phyloP scores from a whole-genome alignment of 2,329 filamentous ascomycete genomes.

The Ophiostoma angusticollis region DNA sequence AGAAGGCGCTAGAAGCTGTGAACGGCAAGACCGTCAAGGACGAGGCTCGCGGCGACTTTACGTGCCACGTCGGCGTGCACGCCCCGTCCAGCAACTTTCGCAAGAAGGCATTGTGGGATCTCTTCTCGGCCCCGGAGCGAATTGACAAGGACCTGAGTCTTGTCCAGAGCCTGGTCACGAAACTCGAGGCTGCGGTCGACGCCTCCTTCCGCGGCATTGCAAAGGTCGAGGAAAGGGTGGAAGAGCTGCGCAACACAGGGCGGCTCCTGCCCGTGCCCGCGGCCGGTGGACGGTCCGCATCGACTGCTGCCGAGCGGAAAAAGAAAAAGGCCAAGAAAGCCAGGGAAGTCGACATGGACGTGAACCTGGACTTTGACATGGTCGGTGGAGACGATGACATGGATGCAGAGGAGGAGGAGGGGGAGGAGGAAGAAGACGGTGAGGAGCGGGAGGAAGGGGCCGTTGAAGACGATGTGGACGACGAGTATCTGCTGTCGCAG shows the following conservation, averaged over 20 bases:
- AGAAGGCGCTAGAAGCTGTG: slow-evolving; percentile 83
- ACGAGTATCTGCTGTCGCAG: slow-evolving; percentile 77
- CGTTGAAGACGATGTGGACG: slow-evolving; percentile 71
- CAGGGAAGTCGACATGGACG: slow-evolving; percentile 46
- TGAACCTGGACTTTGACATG: slow-evolving; percentile 44
- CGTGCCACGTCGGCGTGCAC: slow-evolving; percentile 93
- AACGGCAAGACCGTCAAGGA: slow-evolving; percentile 97
- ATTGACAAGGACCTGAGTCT: slow-evolving; percentile 82
- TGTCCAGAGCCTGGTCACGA: slow-evolving; percentile 67
- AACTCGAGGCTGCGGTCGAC: slow-evolving; percentile 74
- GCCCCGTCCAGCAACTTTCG: slow-evolving; percentile 73
- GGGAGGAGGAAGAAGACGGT: slow-evolving; percentile 61
- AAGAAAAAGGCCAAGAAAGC: slow-evolving; percentile 49
- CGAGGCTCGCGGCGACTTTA: slow-evolving; percentile 85
- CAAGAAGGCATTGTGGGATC: slow-evolving; percentile 93
- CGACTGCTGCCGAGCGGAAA: slow-evolving; percentile 1
- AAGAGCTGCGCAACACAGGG: slow-evolving; percentile 64
- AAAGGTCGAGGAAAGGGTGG: slow-evolving; percentile 77
- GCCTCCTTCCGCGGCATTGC: slow-evolving; percentile 62
- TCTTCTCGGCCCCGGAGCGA: slow-evolving; percentile 88
- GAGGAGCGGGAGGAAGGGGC: slow-evolving; percentile 75
- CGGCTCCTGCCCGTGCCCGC: slow-evolving; percentile 54
- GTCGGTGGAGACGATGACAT: slow-evolving; percentile 39
- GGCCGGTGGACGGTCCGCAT: slow-evolving; percentile 19
- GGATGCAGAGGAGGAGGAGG: slow-evolving; percentile 57